A percentile compares a stretch with the other conserved stretches of the same genome.
Conservation (phyloP, 257 asterid species). For the Solanum etuberosum region DNA sequence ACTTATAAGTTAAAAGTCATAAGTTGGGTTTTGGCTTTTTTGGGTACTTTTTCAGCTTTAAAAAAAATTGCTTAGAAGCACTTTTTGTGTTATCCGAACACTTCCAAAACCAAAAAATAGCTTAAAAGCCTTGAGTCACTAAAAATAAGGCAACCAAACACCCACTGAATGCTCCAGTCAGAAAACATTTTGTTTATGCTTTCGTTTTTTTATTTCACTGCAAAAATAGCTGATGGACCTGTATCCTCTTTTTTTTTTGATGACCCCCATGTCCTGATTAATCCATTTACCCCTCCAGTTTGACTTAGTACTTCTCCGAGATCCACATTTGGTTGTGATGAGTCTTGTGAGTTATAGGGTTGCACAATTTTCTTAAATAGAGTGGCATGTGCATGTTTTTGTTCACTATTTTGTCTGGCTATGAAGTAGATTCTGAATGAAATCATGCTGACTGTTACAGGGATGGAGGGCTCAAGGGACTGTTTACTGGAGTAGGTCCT, state of each 20-base stretch:
- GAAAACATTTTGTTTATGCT: neutral
- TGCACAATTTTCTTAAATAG: neutral
- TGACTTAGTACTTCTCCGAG: neutral
- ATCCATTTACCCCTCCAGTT: neutral
- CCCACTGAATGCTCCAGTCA: neutral
- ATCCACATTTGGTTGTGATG: neutral
- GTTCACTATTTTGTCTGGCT: neutral
- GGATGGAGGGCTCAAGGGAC: constrained; percentile 81
- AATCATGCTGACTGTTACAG: constrained; percentile 24
- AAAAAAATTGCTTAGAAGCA: neutral
- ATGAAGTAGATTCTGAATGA: neutral
- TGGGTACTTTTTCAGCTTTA: neutral
- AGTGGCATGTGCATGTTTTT: neutral
- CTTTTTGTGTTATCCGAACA: neutral
- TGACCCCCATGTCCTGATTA: neutral
- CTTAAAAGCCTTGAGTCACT: neutral
- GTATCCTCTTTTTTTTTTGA: neutral
- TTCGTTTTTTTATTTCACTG: neutral
- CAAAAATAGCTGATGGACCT: neutral
- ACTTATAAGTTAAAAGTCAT: neutral
- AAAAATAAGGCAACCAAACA: neutral
- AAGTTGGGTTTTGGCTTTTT: neutral
- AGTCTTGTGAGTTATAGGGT: neutral
- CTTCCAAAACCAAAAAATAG: neutral
- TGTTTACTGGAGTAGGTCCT: constrained; percentile 94